phyloP scores from a whole-genome alignment of 345 rosid species.

The Rhodamnia rubescens region DNA sequence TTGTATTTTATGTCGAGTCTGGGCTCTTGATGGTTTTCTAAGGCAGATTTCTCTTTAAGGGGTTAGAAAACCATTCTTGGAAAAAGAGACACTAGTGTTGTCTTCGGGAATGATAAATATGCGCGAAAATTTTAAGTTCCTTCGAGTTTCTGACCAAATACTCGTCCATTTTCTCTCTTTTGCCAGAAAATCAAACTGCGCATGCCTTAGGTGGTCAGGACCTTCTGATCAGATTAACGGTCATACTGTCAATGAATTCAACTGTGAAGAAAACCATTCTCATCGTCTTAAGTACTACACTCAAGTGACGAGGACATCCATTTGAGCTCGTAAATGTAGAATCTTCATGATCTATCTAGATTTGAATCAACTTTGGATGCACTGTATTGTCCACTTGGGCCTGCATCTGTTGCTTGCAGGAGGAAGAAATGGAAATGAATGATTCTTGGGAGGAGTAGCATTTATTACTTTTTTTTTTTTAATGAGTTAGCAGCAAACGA shows the following conservation, averaged over 20 bases:
- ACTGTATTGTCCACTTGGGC: background rate
- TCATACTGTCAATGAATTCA: background rate
- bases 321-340: background rate
- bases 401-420: background rate
- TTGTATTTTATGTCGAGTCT: background rate
- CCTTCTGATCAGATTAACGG: background rate
- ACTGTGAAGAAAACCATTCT: background rate
- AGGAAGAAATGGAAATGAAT: background rate
- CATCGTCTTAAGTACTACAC: background rate
- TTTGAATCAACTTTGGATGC: background rate
- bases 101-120: background rate
- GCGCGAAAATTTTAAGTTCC: background rate
- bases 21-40: background rate
- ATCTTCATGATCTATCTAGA: background rate
- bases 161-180: background rate
- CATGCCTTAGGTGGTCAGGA: background rate
- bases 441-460: background rate
- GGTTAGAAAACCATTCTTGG: background rate
- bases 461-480: background rate
- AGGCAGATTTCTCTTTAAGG: background rate
- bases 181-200: background rate
- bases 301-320: background rate
- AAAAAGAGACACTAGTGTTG: background rate
- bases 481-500: background rate
- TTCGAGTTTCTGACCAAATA: background rate